phyloP scores from a whole-genome alignment of 75 land plant genomes.

The Chamaecyparis obtusa region DNA sequence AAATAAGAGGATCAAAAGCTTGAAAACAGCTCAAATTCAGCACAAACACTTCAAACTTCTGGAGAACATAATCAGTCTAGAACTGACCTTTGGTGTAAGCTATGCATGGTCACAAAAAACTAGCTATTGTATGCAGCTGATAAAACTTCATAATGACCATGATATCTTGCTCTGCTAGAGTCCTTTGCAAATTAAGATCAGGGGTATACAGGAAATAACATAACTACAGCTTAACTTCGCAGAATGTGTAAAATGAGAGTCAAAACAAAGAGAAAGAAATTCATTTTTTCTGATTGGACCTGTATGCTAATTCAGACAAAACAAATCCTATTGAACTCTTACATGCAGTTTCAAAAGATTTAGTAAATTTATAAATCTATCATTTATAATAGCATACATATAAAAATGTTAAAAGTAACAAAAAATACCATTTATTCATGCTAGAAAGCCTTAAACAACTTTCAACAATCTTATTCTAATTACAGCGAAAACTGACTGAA shows the following conservation, averaged over 20 bases:
- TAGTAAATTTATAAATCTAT: not conserved
- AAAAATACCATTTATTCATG: not conserved
- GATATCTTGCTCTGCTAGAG: not conserved
- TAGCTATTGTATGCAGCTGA: not conserved
- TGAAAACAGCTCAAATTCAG: not conserved
- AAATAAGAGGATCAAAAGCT: not conserved
- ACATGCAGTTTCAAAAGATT: not conserved
- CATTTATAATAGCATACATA: not conserved
- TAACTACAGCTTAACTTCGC: not conserved
- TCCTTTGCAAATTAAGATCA: not conserved
- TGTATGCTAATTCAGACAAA: not conserved
- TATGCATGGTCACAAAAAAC: not conserved
- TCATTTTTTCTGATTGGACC: not conserved
- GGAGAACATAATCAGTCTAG: not conserved
- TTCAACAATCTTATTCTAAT: not conserved
- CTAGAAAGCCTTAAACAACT: not conserved
- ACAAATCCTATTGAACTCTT: not conserved
- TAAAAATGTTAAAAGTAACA: not conserved
- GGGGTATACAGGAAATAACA: not conserved
- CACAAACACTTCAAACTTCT: not conserved
- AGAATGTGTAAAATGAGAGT: not conserved
- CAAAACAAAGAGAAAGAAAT: not conserved
- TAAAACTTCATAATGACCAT: not conserved
- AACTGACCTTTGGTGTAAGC: not conserved
- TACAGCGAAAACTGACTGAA: not conserved